These are phyloP conservation scores for Globisporangium nagaii DNA, from an alignment of 352 stramenopile genomes.

Conservation along the genomic window DNA sequence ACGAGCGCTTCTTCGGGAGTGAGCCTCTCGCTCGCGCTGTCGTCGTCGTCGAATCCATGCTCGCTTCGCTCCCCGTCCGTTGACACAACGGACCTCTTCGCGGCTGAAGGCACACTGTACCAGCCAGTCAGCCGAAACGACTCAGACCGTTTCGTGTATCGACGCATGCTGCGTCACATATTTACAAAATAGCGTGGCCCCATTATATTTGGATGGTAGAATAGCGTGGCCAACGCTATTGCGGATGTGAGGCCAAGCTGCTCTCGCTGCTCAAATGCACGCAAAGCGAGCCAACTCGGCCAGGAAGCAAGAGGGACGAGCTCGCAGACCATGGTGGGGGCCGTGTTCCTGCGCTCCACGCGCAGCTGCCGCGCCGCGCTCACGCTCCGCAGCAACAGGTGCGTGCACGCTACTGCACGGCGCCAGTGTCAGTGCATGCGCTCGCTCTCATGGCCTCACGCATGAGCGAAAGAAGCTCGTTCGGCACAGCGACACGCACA, in stretches of 20 bases:
- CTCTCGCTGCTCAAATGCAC: neutral
- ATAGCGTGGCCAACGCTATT: neutral
- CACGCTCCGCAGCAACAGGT: constrained; percentile 7
- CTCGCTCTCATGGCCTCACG: no score
- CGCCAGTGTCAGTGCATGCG: no score
- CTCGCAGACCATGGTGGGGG: constrained; percentile 1
- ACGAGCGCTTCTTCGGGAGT: neutral
- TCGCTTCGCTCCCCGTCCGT: no score
- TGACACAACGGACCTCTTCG: neutral
- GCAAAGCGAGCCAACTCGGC: no score
- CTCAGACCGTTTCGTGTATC: no score
- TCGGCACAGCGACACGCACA: neutral
- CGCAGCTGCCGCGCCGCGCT: neutral
- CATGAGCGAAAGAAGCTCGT: neutral
- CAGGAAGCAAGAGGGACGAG: neutral
- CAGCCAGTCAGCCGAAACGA: no score
- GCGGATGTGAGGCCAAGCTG: neutral
- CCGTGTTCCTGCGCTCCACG: constrained; percentile 4
- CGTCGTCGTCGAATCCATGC: no score
- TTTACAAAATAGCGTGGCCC: constrained; percentile 4
- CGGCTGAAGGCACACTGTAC: neutral
- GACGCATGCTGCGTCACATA: no score
- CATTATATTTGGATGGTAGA: no score
- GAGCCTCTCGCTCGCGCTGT: no score
- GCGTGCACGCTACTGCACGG: neutral